Base-by-base conservation (phyloP, 2,329 filamentous ascomycete species). In the Thielaviopsis musarum region DNA sequence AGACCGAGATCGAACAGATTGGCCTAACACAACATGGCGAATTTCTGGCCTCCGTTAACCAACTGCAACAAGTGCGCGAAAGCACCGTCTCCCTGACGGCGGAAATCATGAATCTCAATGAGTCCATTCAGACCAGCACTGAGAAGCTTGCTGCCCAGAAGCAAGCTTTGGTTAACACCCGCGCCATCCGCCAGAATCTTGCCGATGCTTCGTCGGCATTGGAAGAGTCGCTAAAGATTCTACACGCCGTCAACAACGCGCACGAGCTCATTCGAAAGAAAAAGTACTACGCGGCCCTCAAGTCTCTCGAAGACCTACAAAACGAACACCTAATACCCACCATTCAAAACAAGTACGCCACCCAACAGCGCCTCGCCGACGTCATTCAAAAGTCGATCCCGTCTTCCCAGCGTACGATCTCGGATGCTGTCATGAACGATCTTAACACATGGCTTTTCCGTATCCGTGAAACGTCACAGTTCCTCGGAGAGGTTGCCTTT, bases 11-110 rank as follows among this genome's bases (percentile, higher is more conserved):
- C 64, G 93, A 98, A 73, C 82, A 82, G 22, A 94, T 97, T 66
- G 95, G 93, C 66, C 84, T 95, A 66, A 91, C 88, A 12, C 95
- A 96, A 67, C 93, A 98, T 67, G 91, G 97, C 68, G 93, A 96
- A 67, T 98, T 98, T 68, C 85, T 97, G 38, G 83, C 82, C 64
- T 96, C 91, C 0, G 90, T 98, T 65, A 94, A 93, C 67, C 89
- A 94, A 68, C 80, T 98, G n/a, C 87, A 97, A 65, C 81, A 83
- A 61, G 90, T 97, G 57, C 85, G 91, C 58, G 88, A 96, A 70
- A 90, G 89, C 49, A 97, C 91, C 0, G 89, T 95, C 49, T 78
- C 81, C 53, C 75, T 98, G 67, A 97, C 91, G 1, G 81, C 85
- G 48, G 91, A 98, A 70, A 97, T 98, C 61, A 75, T 98, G 63